Percentiles rank a stretch among this genome's conserved stretches.
These are phyloP conservation scores for Epichloe sibirici DNA, from an alignment of 2,329 filamentous ascomycete species.

Conservation along the genomic window DNA sequence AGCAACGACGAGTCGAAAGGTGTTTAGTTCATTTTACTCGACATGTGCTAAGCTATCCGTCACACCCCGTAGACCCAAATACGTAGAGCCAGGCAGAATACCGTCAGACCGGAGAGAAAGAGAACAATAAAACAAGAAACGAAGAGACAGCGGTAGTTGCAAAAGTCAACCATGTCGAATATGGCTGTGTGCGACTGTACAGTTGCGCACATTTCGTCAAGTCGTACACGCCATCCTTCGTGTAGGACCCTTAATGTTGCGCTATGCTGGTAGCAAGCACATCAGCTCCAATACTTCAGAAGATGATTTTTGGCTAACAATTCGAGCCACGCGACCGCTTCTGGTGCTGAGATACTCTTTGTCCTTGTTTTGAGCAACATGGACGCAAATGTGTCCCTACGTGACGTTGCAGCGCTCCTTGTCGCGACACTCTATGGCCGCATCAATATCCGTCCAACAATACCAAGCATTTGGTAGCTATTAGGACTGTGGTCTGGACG, in stretches of 20 bases:
- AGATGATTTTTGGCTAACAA: neutral
- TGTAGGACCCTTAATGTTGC: too few relatives aligned
- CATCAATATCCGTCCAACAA: neutral
- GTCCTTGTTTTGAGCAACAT: neutral
- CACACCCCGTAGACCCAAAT: constrained; percentile 1
- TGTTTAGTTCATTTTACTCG: neutral
- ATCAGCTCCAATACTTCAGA: neutral
- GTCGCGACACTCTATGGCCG: neutral
- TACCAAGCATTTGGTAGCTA: neutral
- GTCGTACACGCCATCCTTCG: constrained; percentile 12
- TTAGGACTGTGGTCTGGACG: neutral
- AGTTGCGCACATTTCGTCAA: constrained; percentile 6
- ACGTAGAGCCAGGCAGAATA: constrained; percentile 1
- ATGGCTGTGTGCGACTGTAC: constrained; percentile 7
- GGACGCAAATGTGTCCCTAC: neutral
- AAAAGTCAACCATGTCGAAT: constrained; percentile 7
- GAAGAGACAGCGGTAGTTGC: constrained; percentile 4
- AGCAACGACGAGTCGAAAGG: neutral
- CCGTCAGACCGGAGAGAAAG: neutral
- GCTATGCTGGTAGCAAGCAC: neutral
- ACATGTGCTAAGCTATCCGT: constrained; percentile 1
- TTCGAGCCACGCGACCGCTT: neutral
- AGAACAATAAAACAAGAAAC: constrained; percentile 1
- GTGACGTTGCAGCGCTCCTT: neutral
- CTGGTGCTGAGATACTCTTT: neutral